Evolutionary conservation across 148 eudicot species (phyloP).

Genomic region (Limonium bicolor): DNA sequence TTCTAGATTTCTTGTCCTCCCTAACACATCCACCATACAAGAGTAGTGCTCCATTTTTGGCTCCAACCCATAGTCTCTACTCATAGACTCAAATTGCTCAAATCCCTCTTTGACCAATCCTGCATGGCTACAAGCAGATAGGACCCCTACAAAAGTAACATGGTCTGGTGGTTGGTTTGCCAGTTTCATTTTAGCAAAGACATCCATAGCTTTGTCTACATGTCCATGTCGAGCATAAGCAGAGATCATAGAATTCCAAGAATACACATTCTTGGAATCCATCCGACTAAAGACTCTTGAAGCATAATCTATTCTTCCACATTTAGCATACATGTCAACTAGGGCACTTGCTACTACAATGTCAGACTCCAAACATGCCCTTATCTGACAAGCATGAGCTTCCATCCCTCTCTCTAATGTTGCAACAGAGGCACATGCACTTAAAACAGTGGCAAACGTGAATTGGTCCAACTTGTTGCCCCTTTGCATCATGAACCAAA

Average conservation of each 20-base stretch:
- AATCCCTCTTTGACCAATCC: slow-evolving; percentile 45
- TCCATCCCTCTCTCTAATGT: slow-evolving; percentile 80
- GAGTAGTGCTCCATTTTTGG: slow-evolving; percentile 77
- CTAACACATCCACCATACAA: slow-evolving; percentile 74
- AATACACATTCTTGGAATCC: slow-evolving; percentile 49
- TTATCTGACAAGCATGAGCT: slow-evolving; percentile 67
- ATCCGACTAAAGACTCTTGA: slow-evolving; percentile 40
- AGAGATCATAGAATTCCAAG: slow-evolving; percentile 83
- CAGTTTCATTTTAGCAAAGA: slow-evolving; percentile 40
- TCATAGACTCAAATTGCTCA: slow-evolving; percentile 57
- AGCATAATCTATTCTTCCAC: slow-evolving; percentile 79
- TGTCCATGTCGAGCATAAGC: slow-evolving; percentile 70
- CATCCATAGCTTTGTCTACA: slow-evolving; percentile 42
- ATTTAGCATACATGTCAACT: slow-evolving; percentile 85
- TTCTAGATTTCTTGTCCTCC: slow-evolving; percentile 54
- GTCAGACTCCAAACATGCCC: slow-evolving; percentile 57
- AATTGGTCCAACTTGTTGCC: slow-evolving; percentile 54
- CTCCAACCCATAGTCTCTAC: slow-evolving; percentile 21
- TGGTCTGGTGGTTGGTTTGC: slow-evolving; percentile 48
- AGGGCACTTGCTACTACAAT: slow-evolving; percentile 77
- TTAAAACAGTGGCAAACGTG: slow-evolving; percentile 64
- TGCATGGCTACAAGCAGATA: slow-evolving; percentile 78
- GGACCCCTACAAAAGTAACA: slow-evolving; percentile 73
- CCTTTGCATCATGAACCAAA: slow-evolving; percentile 48
- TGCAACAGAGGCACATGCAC: slow-evolving; percentile 82